A percentile compares a stretch with the other conserved stretches of the same genome.
Evolutionary conservation across 495 filamentous ascomycete species (phyloP).

Genomic region (Cercophora sp.): DNA sequence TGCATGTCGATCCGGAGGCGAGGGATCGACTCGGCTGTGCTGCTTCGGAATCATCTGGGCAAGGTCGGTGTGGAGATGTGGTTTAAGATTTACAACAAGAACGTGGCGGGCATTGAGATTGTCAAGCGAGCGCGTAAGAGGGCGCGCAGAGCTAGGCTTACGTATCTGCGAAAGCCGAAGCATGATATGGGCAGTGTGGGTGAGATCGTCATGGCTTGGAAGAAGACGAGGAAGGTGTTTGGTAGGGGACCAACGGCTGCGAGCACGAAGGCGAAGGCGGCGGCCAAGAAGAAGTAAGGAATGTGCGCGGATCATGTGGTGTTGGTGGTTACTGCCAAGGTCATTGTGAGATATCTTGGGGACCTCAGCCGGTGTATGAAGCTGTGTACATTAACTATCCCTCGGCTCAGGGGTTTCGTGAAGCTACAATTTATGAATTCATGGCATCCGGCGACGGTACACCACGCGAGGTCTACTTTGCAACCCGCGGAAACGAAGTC

Average conservation of each 20-base stretch:
- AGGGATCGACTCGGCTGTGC: slow-evolving; percentile 79
- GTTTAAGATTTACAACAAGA: slow-evolving; percentile 87
- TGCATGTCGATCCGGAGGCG: slow-evolving; percentile 77
- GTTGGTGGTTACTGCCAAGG: background rate
- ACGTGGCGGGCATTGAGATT: slow-evolving; percentile 87
- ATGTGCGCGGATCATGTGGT: slow-evolving; percentile 9
- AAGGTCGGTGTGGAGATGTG: slow-evolving; percentile 95
- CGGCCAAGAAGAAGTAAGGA: slow-evolving; percentile 12
- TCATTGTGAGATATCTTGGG: too few relatives aligned
- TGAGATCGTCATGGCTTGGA: slow-evolving; percentile 43
- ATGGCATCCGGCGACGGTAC: too few relatives aligned
- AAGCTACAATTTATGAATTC: background rate
- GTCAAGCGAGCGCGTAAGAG: slow-evolving; percentile 80
- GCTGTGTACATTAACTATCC: too few relatives aligned
- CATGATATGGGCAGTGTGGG: slow-evolving; percentile 45
- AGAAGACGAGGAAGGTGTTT: slow-evolving; percentile 33
- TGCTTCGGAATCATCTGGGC: slow-evolving; percentile 78
- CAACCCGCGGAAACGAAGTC: too few relatives aligned
- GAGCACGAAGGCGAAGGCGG: slow-evolving; percentile 5
- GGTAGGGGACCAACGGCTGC: slow-evolving; percentile 12
- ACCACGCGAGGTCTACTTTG: too few relatives aligned
- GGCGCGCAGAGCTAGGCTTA: slow-evolving; percentile 82
- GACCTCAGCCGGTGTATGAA: too few relatives aligned
- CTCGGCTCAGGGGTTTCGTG: too few relatives aligned
- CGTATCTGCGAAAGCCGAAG: slow-evolving; percentile 78